A percentile compares a stretch with the other conserved stretches of the same genome.
Evolutionary conservation across 2,329 filamentous ascomycete genomes (phyloP).

Genomic region (Colletotrichum falcatum): DNA sequence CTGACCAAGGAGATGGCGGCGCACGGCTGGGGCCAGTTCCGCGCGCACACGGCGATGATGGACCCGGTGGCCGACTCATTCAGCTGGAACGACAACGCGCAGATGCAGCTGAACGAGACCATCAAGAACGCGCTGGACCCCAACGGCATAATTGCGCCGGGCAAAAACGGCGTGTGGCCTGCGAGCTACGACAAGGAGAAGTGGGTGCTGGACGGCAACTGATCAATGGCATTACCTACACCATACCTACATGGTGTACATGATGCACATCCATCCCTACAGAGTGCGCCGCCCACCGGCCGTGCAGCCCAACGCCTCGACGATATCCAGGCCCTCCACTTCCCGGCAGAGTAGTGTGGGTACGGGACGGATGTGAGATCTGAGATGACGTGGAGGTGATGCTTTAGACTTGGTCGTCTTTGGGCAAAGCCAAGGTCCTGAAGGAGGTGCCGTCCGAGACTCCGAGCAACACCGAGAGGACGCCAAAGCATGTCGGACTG

Average conservation of each 20-base stretch:
- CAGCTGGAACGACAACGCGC: conserved; percentile 54
- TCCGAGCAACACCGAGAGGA: not conserved
- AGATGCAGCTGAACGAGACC: conserved; percentile 57
- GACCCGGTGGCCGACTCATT: conserved; percentile 59
- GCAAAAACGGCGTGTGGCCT: conserved; percentile 51
- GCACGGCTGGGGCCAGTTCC: conserved; percentile 57
- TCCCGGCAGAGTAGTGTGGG: not conserved
- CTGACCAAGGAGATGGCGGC: conserved; percentile 54
- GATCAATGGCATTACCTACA: not conserved
- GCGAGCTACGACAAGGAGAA: conserved; percentile 43
- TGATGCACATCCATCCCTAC: not conserved
- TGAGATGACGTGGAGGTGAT: not conserved
- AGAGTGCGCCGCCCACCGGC: not conserved
- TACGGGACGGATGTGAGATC: not conserved
- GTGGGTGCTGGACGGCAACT: conserved; percentile 37
- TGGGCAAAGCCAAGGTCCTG: not conserved
- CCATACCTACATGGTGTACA: not conserved
- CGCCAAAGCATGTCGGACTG: not conserved
- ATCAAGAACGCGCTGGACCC: conserved; percentile 59
- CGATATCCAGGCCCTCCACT: not conserved
- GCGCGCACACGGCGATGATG: conserved; percentile 58
- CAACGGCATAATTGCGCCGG: conserved; percentile 50
- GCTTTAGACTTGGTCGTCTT: not conserved
- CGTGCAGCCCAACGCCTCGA: not conserved
- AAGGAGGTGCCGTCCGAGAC: not conserved